Evolutionary conservation across 2,329 filamentous ascomycete genomes (phyloP).

Genomic region (Blastomyces parvus): DNA sequence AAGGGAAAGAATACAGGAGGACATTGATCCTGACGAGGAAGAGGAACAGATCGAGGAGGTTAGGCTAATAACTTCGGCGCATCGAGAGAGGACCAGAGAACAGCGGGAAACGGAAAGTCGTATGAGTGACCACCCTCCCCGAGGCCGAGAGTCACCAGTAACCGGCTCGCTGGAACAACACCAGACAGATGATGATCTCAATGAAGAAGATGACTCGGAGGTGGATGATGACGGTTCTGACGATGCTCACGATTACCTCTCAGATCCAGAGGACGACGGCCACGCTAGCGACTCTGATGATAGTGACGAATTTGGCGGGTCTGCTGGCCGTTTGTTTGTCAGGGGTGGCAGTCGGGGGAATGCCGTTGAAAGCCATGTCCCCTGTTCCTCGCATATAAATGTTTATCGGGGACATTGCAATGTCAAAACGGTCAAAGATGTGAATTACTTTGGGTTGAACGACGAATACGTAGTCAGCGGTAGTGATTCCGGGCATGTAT

Average conservation of each 20-base stretch:
- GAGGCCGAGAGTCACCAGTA: neutral
- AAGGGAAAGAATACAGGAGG: constrained; percentile 40
- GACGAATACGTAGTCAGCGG: constrained; percentile 62
- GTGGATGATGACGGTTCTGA: constrained; percentile 24
- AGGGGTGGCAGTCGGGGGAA: constrained; percentile 40
- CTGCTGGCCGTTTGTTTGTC: constrained; percentile 30
- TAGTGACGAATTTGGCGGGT: constrained; percentile 23
- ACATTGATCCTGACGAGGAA: constrained; percentile 38
- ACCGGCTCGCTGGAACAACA: neutral
- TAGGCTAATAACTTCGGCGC: constrained; percentile 19
- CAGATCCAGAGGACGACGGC: constrained; percentile 25
- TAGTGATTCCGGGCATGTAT: constrained; percentile 56
- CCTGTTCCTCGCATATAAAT: constrained; percentile 48
- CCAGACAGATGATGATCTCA: neutral
- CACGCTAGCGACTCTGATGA: constrained; percentile 26
- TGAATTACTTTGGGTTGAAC: constrained; percentile 57
- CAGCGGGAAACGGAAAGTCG: neutral
- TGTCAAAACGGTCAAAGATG: constrained; percentile 58
- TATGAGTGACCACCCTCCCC: neutral
- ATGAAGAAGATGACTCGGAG: constrained; percentile 21
- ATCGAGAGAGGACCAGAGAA: neutral
- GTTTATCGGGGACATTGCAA: constrained; percentile 57
- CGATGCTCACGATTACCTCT: constrained; percentile 21
- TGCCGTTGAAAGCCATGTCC: constrained; percentile 45
- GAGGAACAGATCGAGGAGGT: constrained; percentile 35